Percentiles rank a stretch among this genome's conserved stretches.
Evolutionary conservation across 805 yeast genomes (phyloP).

Genomic region (Yarrowia sp.): DNA sequence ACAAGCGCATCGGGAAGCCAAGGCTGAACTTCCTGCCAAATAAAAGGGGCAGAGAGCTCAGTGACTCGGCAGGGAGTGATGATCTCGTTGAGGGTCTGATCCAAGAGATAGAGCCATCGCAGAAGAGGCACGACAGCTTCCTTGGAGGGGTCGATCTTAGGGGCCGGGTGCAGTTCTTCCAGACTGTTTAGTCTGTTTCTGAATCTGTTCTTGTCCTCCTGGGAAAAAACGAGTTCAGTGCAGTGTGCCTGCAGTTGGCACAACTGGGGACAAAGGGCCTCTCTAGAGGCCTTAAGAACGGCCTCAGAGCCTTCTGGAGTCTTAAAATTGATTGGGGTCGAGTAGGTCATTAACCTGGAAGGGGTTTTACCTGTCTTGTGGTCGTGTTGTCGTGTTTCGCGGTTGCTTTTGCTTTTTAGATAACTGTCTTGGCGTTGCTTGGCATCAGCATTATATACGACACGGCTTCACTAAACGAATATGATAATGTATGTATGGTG

Average conservation of each 20-base stretch:
- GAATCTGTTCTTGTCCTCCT: not conserved
- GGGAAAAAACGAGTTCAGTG: not conserved
- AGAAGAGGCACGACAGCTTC: not conserved
- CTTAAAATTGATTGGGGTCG: conserved; percentile 7
- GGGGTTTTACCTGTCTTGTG: not conserved
- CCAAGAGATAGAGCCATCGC: not conserved
- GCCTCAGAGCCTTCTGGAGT: not conserved
- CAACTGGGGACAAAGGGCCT: not conserved
- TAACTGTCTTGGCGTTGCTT: not conserved
- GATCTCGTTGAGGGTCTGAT: conserved; percentile 1
- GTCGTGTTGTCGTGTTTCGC: not conserved
- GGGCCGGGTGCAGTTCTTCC: not conserved
- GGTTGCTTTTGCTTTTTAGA: not conserved
- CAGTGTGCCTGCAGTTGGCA: not conserved
- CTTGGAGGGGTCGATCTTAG: not conserved
- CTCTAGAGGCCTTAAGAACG: conserved; percentile 9
- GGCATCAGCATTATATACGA: conserved; percentile 12
- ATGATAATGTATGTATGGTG: conserved; percentile 22
- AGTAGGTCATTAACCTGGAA: not conserved
- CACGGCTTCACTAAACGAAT: conserved; percentile 8
- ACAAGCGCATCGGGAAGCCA: conserved; percentile 5
- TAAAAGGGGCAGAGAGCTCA: not conserved
- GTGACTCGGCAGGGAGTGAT: not conserved
- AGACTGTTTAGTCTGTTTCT: conserved; percentile 3
- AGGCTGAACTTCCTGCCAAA: not conserved